Base-by-base conservation (phyloP, 1,139 yeast genomes). In the Chernovozyma aurita region DNA sequence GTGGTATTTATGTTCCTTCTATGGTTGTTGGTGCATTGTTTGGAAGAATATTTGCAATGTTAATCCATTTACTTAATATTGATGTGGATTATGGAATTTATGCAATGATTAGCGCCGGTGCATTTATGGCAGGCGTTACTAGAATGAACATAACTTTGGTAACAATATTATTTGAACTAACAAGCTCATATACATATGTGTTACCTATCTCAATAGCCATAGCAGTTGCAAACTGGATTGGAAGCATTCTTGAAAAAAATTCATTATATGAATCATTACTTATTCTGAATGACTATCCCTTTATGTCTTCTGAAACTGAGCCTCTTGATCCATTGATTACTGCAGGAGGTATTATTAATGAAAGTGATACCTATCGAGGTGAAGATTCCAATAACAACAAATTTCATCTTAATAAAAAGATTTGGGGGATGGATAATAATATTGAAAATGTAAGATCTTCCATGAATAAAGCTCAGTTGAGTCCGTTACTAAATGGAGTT, bases 1-100 rank as follows among this genome's bases (percentile, higher is more conserved):
- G 79, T 37, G 86, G 86, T 17, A 75, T 80, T 17, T 80, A 80
- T 49, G 81, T 80, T 0, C 86, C 86, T 1, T 74, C 83, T 1
- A 78, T 80, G 85, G 82, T 78, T 1, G 65, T 73, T 37, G 86
- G 86, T 6, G 85, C 85, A 0, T 56, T 80, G 13, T 78, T 76
- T 57, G 86, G 86, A 1, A 53, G 84, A 20, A 52, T 73, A 4
- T 62, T 76, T 40, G 78, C 78, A 1, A 63, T 74, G 59, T 27
- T 55, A n/a, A 50, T 77, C 15, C 75, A 74, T 41, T 13, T 13
- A 5, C 6, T 28, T 33, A 21, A 42, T 49, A 36, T 44, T 45
- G 28, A 6, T 22, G 31, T 21, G 22, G 78, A 72, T 42, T 61
- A 76, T 40, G 85, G 84, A 0, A 74, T 77, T n/a, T 78, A 78